Evolutionary conservation across 192 early-diverging fungal genomes (phyloP), one percentile per base, ranked within the genome.

Genomic region (Borealophlyctis nickersoniae): DNA sequence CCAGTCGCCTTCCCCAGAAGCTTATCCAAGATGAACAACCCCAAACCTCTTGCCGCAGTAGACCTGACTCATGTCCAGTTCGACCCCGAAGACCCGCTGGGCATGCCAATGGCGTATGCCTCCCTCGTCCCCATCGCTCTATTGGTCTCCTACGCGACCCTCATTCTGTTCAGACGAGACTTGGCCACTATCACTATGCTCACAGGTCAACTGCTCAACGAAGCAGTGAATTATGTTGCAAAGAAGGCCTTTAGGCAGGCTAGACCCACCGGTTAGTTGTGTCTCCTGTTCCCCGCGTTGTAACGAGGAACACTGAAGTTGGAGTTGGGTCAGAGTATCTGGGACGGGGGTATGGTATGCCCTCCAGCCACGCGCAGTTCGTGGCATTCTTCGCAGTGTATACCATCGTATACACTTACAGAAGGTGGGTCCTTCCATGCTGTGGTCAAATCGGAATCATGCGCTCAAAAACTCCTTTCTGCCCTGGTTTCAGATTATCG

Each of bases 311-410:
- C n/a, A n/a, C n/a, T n/a, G n/a, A n/a, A n/a, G n/a, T n/a, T n/a
- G n/a, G n/a, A n/a, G 56, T 35, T 45, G 52, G 32, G 19, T 30
- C 73, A 90, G 88, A 72, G 31, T 82, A 86, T 63, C 70, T 89
- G 29, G 86, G 87, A 1, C 72, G 74, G 14, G 88, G 88, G 4
- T 92, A 93, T 69, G 92, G 89, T 3, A 93, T 93, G 92, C 92
- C 92, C 7, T 88, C 86, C 5, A 84, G 80, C 31, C 92, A 93
- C 67, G 65, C 90, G 7, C 90, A 93, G 62, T 91, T 92, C 65
- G 87, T 92, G 65, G 78, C 80, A 33, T 93, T 79, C 69, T 93
- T 90, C 74, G 78, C 86, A 4, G 72, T 72, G 0, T 90, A 82
- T 63, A 52, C 67, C 0, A 54, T 77, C 19, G 65, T 93, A 16